Evolutionary conservation across 2,329 filamentous ascomycete genomes (phyloP), one percentile per base, ranked within the genome.

Genomic region (Fusarium veterinarium): DNA sequence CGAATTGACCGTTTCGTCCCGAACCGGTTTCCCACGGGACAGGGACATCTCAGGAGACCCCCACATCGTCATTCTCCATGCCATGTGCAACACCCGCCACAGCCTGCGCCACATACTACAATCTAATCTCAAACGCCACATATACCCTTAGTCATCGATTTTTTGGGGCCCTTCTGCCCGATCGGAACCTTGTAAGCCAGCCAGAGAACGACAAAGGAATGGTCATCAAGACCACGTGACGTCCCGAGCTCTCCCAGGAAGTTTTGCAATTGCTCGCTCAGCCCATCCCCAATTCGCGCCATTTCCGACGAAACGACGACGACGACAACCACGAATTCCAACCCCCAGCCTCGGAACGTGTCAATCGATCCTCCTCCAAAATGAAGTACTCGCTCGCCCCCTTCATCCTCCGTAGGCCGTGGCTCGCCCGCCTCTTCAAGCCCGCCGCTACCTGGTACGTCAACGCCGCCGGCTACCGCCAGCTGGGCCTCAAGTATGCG

Each of bases 361-460:
- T 76, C 76, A 79, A 78, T 78, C 76, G 58, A 72, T 69, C 71
- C 69, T 74, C 74, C 56, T 51, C 57, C 46, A 89, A 81, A 82
- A 93, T 94, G 92, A 92, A 91, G 83, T 89, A 90, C 80, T 90
- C 92, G 87, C 80, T 88, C 84, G 90, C 92, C 79, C 92, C 90
- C 78, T 95, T 91, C 81, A 90, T 98, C 81, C 81, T 91, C 82
- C 92, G 92, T 88, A 91, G 95, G 80, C 95, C 95, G 77, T 97
- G 93, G 93, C 90, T 98, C 81, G 86, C 87, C 84, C 91, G 81
- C 74, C 69, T 92, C 86, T 86, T 98, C 84, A 90, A 87, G 87
- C 96, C 96, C 76, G 82, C 97, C 75, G 90, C 95, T 84, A 89
- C 91, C 80, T 97, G 94, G 94, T 98, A 98, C 87, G 86, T 86